Evolutionary conservation across 139 green algal genomes (phyloP).

Genomic region (Haematococcus sp.): DNA sequence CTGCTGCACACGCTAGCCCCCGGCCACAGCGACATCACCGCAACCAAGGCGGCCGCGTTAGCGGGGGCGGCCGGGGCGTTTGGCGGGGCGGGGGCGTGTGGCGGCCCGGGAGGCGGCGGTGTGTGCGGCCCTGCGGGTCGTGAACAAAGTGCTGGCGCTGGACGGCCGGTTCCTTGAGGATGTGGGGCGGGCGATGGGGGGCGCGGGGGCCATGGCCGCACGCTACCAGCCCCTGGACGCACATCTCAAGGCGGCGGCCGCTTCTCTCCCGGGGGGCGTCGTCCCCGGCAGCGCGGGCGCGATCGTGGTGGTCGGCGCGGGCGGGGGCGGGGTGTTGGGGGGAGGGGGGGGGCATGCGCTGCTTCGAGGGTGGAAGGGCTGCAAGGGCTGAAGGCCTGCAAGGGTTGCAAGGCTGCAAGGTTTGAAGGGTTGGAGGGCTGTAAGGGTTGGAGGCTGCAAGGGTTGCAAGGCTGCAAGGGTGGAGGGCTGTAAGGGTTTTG

Average conservation of each 20-base stretch:
- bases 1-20: conserved; percentile 42
- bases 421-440: too few relatives aligned
- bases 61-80: too few relatives aligned
- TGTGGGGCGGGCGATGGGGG: background rate
- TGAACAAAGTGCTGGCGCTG: conserved; percentile 46
- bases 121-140: conserved; percentile 53
- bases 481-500: too few relatives aligned
- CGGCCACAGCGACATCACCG: conserved; percentile 37
- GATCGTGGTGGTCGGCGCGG: background rate
- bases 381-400: too few relatives aligned
- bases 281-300: background rate
- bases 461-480: too few relatives aligned
- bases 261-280: background rate
- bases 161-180: conserved; percentile 30
- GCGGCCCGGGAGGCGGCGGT: conserved; percentile 35
- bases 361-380: too few relatives aligned
- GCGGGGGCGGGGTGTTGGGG: background rate
- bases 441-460: too few relatives aligned
- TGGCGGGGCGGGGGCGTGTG: too few relatives aligned
- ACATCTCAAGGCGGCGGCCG: conserved; percentile 1
- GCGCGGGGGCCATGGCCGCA: conserved; percentile 4
- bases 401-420: too few relatives aligned
- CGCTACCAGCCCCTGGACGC: conserved; percentile 32
- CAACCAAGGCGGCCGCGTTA: conserved; percentile 4
- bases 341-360: too few relatives aligned